Percentiles rank a stretch among this genome's conserved stretches.
Evolutionary conservation across 768 basidiomycete genomes (phyloP).

Genomic region (Suillus decipiens): DNA sequence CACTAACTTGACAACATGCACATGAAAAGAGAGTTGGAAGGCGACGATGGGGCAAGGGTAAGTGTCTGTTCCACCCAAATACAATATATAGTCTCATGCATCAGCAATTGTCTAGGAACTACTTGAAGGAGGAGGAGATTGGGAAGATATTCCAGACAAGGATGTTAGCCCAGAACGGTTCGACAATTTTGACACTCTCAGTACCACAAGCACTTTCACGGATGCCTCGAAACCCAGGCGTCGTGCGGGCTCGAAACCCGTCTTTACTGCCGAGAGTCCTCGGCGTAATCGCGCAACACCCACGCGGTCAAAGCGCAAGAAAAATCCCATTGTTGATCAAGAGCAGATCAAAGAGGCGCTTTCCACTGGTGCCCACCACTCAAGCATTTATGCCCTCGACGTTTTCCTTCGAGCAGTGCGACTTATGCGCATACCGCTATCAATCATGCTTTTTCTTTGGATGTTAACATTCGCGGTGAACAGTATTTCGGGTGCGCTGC

Average conservation of each 20-base stretch:
- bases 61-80: not conserved
- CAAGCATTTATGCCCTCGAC: conserved; percentile 46
- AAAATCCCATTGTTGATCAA: conserved; percentile 29
- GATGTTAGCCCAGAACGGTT: not conserved
- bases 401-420: conserved; percentile 48
- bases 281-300: conserved; percentile 12
- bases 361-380: conserved; percentile 26
- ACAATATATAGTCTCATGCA: not conserved
- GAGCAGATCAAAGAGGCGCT: conserved; percentile 26
- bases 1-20: not conserved
- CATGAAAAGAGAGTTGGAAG: not conserved
- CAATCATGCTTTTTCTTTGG: conserved; percentile 52
- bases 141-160: conserved; percentile 2
- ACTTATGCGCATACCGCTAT: conserved; percentile 57
- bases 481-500: conserved; percentile 44
- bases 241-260: not conserved
- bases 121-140: conserved; percentile 1
- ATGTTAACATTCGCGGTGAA: conserved; percentile 47
- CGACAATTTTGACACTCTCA: not conserved
- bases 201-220: not conserved
- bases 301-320: conserved; percentile 31
- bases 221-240: not conserved
- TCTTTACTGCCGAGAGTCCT: not conserved
- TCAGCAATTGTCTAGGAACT: not conserved
- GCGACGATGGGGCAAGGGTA: not conserved